Evolutionary conservation across 257 asterid species (phyloP), one percentile per base, ranked within the genome.

Genomic region (Craterostigma plantagineum): DNA sequence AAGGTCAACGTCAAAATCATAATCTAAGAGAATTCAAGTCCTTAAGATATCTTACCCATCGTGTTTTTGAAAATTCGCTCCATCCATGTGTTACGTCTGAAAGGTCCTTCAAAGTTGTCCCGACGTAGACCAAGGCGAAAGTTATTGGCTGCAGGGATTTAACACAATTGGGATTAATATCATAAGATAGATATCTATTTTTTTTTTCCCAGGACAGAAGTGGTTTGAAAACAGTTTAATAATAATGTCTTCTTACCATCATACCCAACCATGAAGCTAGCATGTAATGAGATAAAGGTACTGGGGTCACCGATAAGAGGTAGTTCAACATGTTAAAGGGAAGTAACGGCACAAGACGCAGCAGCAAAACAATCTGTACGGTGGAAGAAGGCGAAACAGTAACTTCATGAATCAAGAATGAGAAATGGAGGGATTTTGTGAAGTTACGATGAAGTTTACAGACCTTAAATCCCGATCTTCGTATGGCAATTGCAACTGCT

Each of bases 231-330:
- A 16, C 36, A n/a, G n/a, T n/a, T n/a, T n/a, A n/a, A n/a, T n/a
- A n/a, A n/a, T n/a, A n/a, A n/a, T n/a, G n/a, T n/a, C n/a, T n/a
- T 51, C 59, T 34, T 69, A 90, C 99, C 96, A 90, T 77, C 99
- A 90, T 90, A 58, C 99, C 99, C 69, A 90, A 61, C 99, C 99
- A 90, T 40, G 99, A 75, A 46, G 99, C 99, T 39, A 90, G 76
- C 71, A 77, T 61, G 68, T 90, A 90, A 30, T 90, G 81, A 57
- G 70, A 64, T 36, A 83, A 34, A 16, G 99, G 69, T 45, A 90
- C 92, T 7, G 99, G 92, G 33, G 99, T 90, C 37, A 90, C 95
- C 0, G 99, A 83, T 58, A 83, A 71, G 51, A 90, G 86, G 74
- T 90, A 90, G 74, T 90, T 90, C 76, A 90, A 46, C 92, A 90